Conservation (phyloP, 208 protist genomes). For the Wallacemonas collosoma region DNA sequence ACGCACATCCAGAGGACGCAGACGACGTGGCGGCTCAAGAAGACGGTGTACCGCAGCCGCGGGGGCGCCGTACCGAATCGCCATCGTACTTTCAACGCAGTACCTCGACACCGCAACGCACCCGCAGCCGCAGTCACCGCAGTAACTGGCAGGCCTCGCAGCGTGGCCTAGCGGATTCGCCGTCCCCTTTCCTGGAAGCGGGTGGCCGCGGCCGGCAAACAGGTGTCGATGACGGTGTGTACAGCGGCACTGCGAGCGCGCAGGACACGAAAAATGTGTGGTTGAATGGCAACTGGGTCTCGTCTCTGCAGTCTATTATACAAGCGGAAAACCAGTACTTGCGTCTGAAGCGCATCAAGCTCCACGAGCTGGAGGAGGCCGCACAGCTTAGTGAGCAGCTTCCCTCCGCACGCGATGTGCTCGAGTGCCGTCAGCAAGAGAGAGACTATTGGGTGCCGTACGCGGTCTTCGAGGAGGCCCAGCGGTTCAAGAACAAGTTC, state of each 20-base stretch:
- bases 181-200: neutral
- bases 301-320: constrained; percentile 69
- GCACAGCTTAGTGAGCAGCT: constrained; percentile 45
- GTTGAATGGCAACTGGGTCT: constrained; percentile 76
- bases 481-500: constrained; percentile 85
- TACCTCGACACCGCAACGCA: neutral
- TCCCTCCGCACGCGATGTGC: constrained; percentile 53
- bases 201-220: constrained; percentile 26
- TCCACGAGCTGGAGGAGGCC: constrained; percentile 68
- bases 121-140: neutral
- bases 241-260: constrained; percentile 51
- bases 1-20: neutral
- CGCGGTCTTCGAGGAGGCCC: constrained; percentile 72
- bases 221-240: constrained; percentile 82
- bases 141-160: neutral
- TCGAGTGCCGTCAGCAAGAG: constrained; percentile 70
- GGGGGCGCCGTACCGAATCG: constrained; percentile 16
- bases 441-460: constrained; percentile 89
- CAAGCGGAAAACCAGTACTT: constrained; percentile 72
- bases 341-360: constrained; percentile 60
- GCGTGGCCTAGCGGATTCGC: too few species aligned
- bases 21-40: too few species aligned
- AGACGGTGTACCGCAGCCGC: constrained; percentile 1
- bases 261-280: constrained; percentile 82
- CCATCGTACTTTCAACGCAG: neutral